Evolutionary conservation across 2,329 filamentous ascomycete genomes (phyloP).

Genomic region (Colletotrichum lindemuthianum): DNA sequence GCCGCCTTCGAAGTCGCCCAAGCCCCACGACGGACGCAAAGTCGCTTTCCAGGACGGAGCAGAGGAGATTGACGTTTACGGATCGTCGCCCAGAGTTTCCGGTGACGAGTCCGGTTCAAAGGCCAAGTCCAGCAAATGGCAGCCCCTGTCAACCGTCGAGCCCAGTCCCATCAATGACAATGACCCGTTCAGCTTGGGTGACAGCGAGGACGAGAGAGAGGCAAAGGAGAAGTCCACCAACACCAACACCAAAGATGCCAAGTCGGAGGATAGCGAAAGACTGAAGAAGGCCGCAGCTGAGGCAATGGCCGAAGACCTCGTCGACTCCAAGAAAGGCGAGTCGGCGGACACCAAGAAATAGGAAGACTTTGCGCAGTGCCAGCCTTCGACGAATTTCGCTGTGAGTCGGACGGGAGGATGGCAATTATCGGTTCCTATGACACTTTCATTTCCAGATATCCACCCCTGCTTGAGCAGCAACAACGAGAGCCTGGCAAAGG

Average conservation of each 20-base stretch:
- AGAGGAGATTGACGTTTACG: slow-evolving; percentile 84
- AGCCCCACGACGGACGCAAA: slow-evolving; percentile 58
- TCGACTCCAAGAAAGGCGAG: slow-evolving; percentile 52
- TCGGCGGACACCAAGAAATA: slow-evolving; percentile 49
- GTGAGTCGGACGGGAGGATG: slow-evolving; percentile 2
- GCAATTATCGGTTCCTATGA: slow-evolving; percentile 10
- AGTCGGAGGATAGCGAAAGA: slow-evolving; percentile 68
- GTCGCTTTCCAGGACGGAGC: slow-evolving; percentile 71
- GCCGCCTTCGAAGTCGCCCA: slow-evolving; percentile 62
- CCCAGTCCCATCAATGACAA: slow-evolving; percentile 73
- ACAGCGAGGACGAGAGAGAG: slow-evolving; percentile 93
- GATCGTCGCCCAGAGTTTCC: slow-evolving; percentile 66
- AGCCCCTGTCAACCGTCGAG: slow-evolving; percentile 86
- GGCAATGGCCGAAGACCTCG: slow-evolving; percentile 67
- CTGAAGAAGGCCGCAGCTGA: slow-evolving; percentile 73
- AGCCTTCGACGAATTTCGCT: not conserved
- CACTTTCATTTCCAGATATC: slow-evolving; percentile 36
- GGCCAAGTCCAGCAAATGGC: slow-evolving; percentile 91
- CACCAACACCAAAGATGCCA: slow-evolving; percentile 56
- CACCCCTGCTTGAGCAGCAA: slow-evolving; percentile 24
- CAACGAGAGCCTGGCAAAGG: slow-evolving; percentile 16
- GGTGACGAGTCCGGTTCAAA: slow-evolving; percentile 63
- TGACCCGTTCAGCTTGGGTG: slow-evolving; percentile 95
- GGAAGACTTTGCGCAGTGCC: not conserved
- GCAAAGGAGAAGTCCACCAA: slow-evolving; percentile 68